Evolutionary conservation across 306 rosid species (phyloP).

Genomic region (Senna tora): DNA sequence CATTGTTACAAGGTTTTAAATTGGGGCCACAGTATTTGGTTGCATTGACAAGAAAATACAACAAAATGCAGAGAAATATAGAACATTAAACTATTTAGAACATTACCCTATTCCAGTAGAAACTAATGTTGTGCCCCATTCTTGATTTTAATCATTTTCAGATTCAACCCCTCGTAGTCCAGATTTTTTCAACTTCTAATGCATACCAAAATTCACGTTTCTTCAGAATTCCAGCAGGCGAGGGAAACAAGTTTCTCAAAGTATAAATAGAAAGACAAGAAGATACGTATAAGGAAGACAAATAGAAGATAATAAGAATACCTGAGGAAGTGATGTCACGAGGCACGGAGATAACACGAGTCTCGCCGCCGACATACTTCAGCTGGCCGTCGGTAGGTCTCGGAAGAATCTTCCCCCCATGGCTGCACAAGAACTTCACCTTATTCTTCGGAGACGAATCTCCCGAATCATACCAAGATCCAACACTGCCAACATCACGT

Average conservation of each 20-base stretch:
- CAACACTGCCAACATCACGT: slow-evolving; percentile 2
- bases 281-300: background rate
- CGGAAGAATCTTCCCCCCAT: slow-evolving; percentile 81
- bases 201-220: background rate
- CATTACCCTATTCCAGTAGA: background rate
- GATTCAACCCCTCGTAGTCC: background rate
- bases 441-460: slow-evolving; percentile 43
- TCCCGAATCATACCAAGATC: slow-evolving; percentile 20
- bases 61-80: background rate
- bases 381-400: slow-evolving; percentile 72
- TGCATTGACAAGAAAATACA: background rate
- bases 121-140: background rate
- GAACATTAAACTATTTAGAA: background rate
- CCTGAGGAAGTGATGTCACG: slow-evolving; percentile 61
- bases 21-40: background rate
- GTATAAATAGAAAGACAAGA: background rate
- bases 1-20: too few relatives aligned
- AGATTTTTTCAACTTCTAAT: background rate
- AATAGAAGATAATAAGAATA: slow-evolving; percentile 11
- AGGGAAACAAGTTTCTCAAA: too few relatives aligned
- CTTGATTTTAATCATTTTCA: background rate
- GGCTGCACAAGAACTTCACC: slow-evolving; percentile 77
- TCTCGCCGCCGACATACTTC: slow-evolving; percentile 89
- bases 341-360: slow-evolving; percentile 64
- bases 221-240: background rate